Percentiles rank a stretch among this genome's conserved stretches.
These are phyloP conservation scores for Colletotrichum eleusines DNA, from an alignment of 2,329 filamentous ascomycete genomes.

Conservation along the genomic window DNA sequence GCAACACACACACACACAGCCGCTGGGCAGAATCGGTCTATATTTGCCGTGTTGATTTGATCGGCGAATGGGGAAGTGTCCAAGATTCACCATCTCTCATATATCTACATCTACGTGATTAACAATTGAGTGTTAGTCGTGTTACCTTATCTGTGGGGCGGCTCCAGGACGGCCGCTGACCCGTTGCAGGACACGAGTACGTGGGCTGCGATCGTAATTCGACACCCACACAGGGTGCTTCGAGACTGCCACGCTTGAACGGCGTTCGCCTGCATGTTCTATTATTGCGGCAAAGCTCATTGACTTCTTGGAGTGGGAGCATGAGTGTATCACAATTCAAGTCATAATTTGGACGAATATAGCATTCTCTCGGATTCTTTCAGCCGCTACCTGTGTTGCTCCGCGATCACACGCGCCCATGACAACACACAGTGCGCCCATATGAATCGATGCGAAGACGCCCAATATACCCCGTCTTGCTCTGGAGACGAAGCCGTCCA, in stretches of 20 bases:
- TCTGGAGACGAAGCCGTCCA: neutral
- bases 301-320: neutral
- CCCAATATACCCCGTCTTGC: constrained; percentile 1
- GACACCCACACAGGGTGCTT: neutral
- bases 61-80: neutral
- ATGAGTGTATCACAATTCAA: neutral
- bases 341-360: neutral
- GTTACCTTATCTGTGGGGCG: neutral
- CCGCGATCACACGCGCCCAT: neutral
- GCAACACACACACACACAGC: neutral
- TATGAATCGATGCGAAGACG: neutral
- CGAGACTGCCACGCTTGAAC: neutral
- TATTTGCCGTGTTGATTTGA: neutral
- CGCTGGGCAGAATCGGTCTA: neutral
- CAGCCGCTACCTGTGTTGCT: neutral
- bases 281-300: neutral
- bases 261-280: neutral
- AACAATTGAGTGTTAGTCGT: neutral
- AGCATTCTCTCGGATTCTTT: neutral
- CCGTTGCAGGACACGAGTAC: neutral
- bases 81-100: neutral
- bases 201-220: neutral
- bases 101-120: neutral
- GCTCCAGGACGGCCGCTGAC: neutral
- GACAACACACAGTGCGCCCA: neutral